phyloP scores from a whole-genome alignment of 306 rosid genomes.

The Corylus americana region DNA sequence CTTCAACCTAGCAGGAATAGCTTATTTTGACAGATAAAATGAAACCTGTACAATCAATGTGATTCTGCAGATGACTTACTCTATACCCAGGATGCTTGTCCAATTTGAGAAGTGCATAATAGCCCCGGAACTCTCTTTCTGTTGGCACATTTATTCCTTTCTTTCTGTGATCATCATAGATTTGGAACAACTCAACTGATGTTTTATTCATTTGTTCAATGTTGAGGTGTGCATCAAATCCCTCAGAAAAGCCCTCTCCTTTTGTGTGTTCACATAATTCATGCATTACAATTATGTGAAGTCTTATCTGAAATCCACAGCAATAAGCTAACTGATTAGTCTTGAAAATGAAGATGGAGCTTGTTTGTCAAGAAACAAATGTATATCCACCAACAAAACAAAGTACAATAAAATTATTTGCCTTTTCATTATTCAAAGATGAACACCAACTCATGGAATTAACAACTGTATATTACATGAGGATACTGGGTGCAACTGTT shows the following conservation, averaged over 20 bases:
- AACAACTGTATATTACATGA: not conserved
- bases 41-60: conserved; percentile 34
- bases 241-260: conserved; percentile 98
- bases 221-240: conserved; percentile 98
- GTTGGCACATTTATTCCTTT: conserved; percentile 70
- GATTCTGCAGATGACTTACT: conserved; percentile 52
- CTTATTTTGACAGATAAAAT: conserved; percentile 38
- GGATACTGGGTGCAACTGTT: not conserved
- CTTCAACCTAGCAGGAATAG: conserved; percentile 80
- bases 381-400: conserved; percentile 10
- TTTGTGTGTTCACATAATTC: conserved; percentile 92
- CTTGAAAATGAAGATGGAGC: conserved; percentile 22
- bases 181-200: conserved; percentile 90
- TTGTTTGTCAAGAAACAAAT: conserved; percentile 28
- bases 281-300: conserved; percentile 95
- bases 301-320: conserved; percentile 70
- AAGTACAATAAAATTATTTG: not conserved
- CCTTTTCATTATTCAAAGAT: not conserved
- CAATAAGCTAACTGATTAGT: conserved; percentile 39
- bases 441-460: not conserved
- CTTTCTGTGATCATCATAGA: conserved; percentile 98
- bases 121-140: conserved; percentile 93
- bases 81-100: conserved; percentile 99
- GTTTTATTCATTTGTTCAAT: conserved; percentile 99
- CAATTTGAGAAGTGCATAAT: conserved; percentile 97